Evolutionary conservation across 306 rosid species (phyloP).

Genomic region (Canavalia gladiata): DNA sequence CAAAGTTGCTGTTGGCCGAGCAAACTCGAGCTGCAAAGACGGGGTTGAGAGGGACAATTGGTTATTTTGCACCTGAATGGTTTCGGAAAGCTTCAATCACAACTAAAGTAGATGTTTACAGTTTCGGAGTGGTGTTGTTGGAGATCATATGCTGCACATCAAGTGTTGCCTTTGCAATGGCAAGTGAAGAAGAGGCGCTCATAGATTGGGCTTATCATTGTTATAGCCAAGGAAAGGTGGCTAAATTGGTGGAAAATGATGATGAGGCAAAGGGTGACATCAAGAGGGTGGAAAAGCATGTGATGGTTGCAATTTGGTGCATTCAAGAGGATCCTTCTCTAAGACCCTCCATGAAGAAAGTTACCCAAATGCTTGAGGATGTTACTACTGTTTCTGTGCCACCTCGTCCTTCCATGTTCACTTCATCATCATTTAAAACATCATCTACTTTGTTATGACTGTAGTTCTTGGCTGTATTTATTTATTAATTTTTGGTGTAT

Average conservation of each 20-base stretch:
- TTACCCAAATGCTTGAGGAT: conserved; percentile 44
- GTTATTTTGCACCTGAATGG: conserved; percentile 41
- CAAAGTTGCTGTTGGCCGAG: conserved; percentile 46
- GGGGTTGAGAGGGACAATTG: conserved; percentile 49
- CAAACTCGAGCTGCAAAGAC: conserved; percentile 44
- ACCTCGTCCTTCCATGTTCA: conserved; percentile 41
- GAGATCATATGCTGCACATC: conserved; percentile 22
- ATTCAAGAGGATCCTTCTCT: conserved; percentile 22
- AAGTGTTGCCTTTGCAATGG: conserved; percentile 9
- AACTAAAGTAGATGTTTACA: conserved; percentile 15
- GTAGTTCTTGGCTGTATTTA: background rate
- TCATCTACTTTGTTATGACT: background rate
- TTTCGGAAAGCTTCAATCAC: conserved; percentile 12
- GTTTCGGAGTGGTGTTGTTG: conserved; percentile 14
- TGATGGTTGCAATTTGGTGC: conserved; percentile 28
- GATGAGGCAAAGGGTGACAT: conserved; percentile 11
- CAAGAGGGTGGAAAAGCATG: conserved; percentile 9
- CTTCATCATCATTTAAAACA: background rate
- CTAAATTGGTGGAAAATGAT: conserved; percentile 25
- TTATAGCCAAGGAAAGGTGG: conserved; percentile 14
- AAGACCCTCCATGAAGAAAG: conserved; percentile 19
- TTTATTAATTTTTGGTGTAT: background rate
- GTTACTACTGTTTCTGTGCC: conserved; percentile 40
- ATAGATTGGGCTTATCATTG: conserved; percentile 40
- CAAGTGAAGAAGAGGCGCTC: conserved; percentile 3